Evolutionary conservation across 2,329 filamentous ascomycete species (phyloP).

Genomic region (Aspergillus fischeri): DNA sequence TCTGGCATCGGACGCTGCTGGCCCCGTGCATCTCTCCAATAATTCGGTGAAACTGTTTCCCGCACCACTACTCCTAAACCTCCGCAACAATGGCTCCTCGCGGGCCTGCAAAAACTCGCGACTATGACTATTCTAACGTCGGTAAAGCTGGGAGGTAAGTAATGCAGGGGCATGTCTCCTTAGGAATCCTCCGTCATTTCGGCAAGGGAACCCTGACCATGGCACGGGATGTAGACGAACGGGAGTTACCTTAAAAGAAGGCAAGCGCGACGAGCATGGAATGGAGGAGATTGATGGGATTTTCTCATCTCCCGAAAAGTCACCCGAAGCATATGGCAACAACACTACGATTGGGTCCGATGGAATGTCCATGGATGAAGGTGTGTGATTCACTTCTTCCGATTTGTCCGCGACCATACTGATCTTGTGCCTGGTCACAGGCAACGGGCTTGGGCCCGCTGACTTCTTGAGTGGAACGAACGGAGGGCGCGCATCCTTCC

Average conservation of each 20-base stretch:
- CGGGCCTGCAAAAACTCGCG: slow-evolving; percentile 39
- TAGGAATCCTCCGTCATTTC: slow-evolving; percentile 2
- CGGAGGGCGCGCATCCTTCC: slow-evolving; percentile 29
- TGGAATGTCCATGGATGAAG: slow-evolving; percentile 61
- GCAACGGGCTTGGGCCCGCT: slow-evolving; percentile 39
- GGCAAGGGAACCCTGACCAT: slow-evolving; percentile 11
- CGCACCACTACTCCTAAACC: slow-evolving; percentile 9
- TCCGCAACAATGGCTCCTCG: slow-evolving; percentile 35
- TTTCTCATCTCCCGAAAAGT: slow-evolving; percentile 80
- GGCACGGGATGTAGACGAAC: slow-evolving; percentile 65
- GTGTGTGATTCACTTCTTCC: slow-evolving; percentile 38
- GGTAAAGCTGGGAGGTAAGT: slow-evolving; percentile 45
- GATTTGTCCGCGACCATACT: background rate
- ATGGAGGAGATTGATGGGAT: slow-evolving; percentile 83
- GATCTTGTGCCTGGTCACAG: slow-evolving; percentile 18
- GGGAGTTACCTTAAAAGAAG: slow-evolving; percentile 75
- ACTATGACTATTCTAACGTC: slow-evolving; percentile 46
- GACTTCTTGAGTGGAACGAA: slow-evolving; percentile 37
- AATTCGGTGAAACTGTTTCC: background rate
- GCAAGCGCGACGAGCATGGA: slow-evolving; percentile 83
- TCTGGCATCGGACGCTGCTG: background rate
- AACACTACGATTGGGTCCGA: slow-evolving; percentile 51
- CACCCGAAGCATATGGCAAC: slow-evolving; percentile 35
- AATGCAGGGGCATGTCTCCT: background rate
- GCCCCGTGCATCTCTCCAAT: background rate